phyloP scores from a whole-genome alignment of 2,329 filamentous ascomycete genomes.

The Colletotrichum sp. region DNA sequence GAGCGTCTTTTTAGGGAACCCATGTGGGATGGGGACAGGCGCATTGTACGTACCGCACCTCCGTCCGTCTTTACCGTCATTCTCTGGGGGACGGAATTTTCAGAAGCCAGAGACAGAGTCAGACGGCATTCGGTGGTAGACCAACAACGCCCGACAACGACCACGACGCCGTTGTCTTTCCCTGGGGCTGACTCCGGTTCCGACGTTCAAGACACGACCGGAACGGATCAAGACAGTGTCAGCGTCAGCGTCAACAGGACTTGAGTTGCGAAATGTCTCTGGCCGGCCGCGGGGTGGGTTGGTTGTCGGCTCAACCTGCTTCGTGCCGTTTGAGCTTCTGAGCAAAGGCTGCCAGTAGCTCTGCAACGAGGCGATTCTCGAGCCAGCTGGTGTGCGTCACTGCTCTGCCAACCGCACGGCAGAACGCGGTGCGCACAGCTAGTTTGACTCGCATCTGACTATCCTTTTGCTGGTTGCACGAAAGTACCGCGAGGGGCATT shows the following conservation, averaged over 20 bases:
- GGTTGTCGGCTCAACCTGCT: constrained; percentile 3
- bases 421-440: background rate
- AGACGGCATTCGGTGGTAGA: background rate
- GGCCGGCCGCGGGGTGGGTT: background rate
- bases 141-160: background rate
- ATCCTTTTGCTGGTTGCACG: background rate
- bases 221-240: background rate
- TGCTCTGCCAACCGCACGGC: constrained; percentile 9
- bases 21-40: background rate
- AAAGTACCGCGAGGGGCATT: background rate
- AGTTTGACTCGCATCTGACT: background rate
- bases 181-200: background rate
- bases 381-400: constrained; percentile 8
- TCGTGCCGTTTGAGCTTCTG: background rate
- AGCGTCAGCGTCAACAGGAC: background rate
- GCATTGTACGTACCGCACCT: background rate
- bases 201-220: background rate
- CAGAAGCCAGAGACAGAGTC: background rate
- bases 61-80: background rate
- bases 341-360: background rate
- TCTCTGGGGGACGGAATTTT: background rate
- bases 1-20: background rate
- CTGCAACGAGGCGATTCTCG: background rate
- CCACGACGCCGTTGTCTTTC: background rate
- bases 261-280: background rate